A percentile compares a stretch with the other conserved stretches of the same genome.
Evolutionary conservation across 306 rosid genomes (phyloP).

Genomic region (Glycine tomentella): DNA sequence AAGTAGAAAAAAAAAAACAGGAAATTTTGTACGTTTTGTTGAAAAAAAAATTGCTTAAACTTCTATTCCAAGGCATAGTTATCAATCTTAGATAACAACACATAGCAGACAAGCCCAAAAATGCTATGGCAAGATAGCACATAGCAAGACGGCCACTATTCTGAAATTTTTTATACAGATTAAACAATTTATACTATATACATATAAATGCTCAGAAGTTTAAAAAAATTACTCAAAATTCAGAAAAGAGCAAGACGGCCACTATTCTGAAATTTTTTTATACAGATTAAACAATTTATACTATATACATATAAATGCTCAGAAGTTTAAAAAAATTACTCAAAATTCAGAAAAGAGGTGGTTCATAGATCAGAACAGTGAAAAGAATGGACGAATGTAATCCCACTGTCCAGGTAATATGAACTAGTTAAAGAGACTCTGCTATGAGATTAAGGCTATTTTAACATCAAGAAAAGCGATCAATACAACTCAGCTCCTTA

Average conservation of each 20-base stretch:
- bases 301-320: background rate
- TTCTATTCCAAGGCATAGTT: background rate
- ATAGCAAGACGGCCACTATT: background rate
- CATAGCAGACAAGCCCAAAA: no score
- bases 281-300: background rate
- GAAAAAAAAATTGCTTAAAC: slow-evolving; percentile 13
- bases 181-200: background rate
- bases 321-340: background rate
- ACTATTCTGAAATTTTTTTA: background rate
- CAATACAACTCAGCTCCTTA: background rate
- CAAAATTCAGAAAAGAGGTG: background rate
- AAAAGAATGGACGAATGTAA: background rate
- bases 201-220: background rate
- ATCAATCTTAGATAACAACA: background rate
- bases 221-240: background rate
- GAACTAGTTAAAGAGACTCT: no score
- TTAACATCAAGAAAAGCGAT: background rate
- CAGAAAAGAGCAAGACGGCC: background rate
- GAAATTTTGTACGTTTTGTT: slow-evolving; percentile 1
- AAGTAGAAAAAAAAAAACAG: slow-evolving; percentile 5
- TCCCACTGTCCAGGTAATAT: no score
- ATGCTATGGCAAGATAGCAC: background rate
- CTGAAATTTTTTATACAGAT: background rate
- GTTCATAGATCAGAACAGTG: background rate
- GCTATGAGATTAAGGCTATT: background rate